phyloP scores from a whole-genome alignment of 2,329 filamentous ascomycete species.

The Aspergillus tamarii region DNA sequence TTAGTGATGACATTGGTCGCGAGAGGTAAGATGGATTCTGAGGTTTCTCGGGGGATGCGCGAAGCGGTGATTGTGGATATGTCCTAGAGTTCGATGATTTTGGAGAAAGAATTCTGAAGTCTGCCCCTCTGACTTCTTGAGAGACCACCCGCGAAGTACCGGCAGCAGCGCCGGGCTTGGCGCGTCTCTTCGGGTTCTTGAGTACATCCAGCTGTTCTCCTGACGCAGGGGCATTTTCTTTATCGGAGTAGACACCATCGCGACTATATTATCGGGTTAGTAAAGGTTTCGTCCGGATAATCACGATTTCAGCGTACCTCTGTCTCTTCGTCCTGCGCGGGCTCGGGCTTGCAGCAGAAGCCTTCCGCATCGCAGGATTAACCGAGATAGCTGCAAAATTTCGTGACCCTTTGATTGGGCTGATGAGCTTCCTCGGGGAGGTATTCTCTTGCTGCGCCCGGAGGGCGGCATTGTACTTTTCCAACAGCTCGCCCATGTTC shows the following conservation, averaged over 20 bases:
- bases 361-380: constrained; percentile 30
- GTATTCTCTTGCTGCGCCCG: constrained; percentile 30
- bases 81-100: constrained; percentile 79
- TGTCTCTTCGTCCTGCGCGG: constrained; percentile 34
- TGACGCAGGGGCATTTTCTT: constrained; percentile 67
- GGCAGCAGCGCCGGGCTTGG: constrained; percentile 45
- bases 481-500: constrained; percentile 79
- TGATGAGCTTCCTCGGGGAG: constrained; percentile 36
- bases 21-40: constrained; percentile 60
- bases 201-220: constrained; percentile 50
- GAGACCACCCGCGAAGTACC: constrained; percentile 46
- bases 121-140: constrained; percentile 50
- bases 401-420: constrained; percentile 34
- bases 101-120: constrained; percentile 72
- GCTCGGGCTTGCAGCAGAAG: constrained; percentile 32
- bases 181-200: constrained; percentile 72
- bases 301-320: constrained; percentile 30
- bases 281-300: constrained; percentile 1
- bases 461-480: constrained; percentile 48
- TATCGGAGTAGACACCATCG: constrained; percentile 67
- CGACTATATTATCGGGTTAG: constrained; percentile 53
- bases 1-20: constrained; percentile 65
- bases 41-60: constrained; percentile 45
- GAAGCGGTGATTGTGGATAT: constrained; percentile 59
- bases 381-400: constrained; percentile 34